Evolutionary conservation across 75 land plant species (phyloP), one percentile per base, ranked within the genome.

Genomic region (Pinus albicaulis): DNA sequence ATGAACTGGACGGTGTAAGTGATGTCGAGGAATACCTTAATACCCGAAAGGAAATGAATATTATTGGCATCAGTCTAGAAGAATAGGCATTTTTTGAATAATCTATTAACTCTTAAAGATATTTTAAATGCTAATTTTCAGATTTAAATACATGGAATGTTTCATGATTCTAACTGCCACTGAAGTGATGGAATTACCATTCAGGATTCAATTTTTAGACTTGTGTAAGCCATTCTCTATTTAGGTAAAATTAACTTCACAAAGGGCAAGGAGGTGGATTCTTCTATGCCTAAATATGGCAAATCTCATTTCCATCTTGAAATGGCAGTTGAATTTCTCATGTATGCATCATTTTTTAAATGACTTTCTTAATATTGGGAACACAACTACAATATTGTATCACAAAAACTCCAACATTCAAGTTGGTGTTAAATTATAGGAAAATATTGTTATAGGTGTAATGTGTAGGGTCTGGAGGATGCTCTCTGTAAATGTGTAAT

Each of bases 31-130:
- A 95, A 3, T 95, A 95, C 80, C 84, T 89, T 56, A 93, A 89
- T 55, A 95, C 98, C 1, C 85, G 96, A 63, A 89, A 96, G 80
- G 98, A 96, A 34, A 95, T 95, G 98, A 94, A 95, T 77, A 75
- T 95, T 79, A 96, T 93, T 80, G 96, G 98, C 36, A 95, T 95
- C 12, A 91, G 83, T 86, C 82, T 72, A 26, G 86, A 90, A 57
- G 99, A 94, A 56, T 98, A 96, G 92, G 99, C 94, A 68, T 14
- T 3, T 23, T 6, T 22, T 70, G 36, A 34, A 34, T 34, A 34
- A 34, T 34, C 1, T 34, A 34, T 34, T 1, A 34, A 34, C 36
- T 34, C 36, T 34, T 34, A 34, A 34, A 34, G 2, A 34, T 34
- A 34, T 34, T 1, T 34, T 34, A 14, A 63, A 65, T 65, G 36